These are phyloP conservation scores for Colletotrichum kahawae DNA, from an alignment of 2,329 filamentous ascomycete genomes.

Conservation along the genomic window DNA sequence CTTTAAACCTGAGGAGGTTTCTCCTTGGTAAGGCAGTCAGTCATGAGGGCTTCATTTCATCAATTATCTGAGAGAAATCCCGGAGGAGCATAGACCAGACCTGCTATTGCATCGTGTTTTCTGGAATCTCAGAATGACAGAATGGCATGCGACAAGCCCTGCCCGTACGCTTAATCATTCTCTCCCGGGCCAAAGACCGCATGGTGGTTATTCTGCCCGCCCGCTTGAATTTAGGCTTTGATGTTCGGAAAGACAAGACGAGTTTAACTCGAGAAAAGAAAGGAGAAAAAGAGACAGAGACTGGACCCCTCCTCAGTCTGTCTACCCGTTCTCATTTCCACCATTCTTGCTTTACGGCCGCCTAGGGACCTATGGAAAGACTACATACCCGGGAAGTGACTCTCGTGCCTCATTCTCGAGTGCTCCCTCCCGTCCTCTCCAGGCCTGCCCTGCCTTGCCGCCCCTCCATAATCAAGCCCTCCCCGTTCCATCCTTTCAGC, in stretches of 20 bases:
- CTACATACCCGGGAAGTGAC: not conserved
- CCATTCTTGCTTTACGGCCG: not conserved
- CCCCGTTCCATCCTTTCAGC: not conserved
- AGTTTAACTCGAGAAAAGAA: not conserved
- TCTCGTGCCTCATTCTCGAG: not conserved
- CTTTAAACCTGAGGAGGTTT: not conserved
- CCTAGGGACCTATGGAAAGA: not conserved
- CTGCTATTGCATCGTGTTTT: not conserved
- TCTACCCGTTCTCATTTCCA: not conserved
- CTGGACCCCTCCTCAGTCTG: not conserved
- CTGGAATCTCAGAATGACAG: not conserved
- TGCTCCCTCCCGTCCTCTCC: not conserved
- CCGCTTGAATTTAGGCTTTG: not conserved
- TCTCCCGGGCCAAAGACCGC: not conserved
- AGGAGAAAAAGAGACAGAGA: not conserved
- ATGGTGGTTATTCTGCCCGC: not conserved
- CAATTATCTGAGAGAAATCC: not conserved
- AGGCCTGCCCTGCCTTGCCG: constrained; percentile 14
- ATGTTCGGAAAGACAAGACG: not conserved
- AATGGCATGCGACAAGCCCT: not conserved
- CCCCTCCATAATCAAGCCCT: not conserved
- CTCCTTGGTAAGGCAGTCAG: not conserved
- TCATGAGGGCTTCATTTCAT: not conserved
- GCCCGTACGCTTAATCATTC: not conserved
- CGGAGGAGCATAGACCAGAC: not conserved